Conservation (phyloP, 2,329 filamentous ascomycete genomes). For the Ceratocystis variospora region DNA sequence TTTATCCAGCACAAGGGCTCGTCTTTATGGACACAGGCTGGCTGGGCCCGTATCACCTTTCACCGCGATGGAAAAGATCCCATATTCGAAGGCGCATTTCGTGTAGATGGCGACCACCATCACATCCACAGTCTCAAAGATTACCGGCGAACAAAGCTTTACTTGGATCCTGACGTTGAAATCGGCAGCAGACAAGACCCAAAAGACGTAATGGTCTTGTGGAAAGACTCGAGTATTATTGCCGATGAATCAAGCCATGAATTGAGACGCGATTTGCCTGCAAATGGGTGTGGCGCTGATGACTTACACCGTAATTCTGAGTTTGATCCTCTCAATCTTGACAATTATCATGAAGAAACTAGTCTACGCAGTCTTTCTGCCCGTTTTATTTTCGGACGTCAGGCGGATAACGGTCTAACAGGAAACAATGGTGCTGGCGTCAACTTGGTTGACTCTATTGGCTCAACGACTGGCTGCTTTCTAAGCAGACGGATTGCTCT, state of each 20-base stretch:
- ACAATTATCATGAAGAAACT: background rate
- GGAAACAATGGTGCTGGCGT: constrained; percentile 63
- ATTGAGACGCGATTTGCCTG: constrained; percentile 43
- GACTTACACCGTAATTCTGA: constrained; percentile 65
- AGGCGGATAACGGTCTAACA: constrained; percentile 54
- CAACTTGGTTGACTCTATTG: constrained; percentile 66
- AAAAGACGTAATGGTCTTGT: constrained; percentile 76
- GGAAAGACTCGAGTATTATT: constrained; percentile 75
- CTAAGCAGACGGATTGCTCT: constrained; percentile 81
- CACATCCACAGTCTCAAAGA: constrained; percentile 66
- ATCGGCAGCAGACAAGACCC: constrained; percentile 29
- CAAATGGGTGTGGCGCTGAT: constrained; percentile 54
- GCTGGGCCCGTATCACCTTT: constrained; percentile 75
- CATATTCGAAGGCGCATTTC: constrained; percentile 82
- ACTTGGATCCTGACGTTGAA: constrained; percentile 53
- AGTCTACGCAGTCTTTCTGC: constrained; percentile 42
- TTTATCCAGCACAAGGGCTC: constrained; percentile 51
- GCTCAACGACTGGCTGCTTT: constrained; percentile 71
- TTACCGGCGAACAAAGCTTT: constrained; percentile 59
- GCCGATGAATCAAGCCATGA: constrained; percentile 34
- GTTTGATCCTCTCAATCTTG: constrained; percentile 49
- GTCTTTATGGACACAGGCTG: constrained; percentile 60
- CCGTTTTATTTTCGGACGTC: constrained; percentile 55
- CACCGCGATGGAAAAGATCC: constrained; percentile 62
- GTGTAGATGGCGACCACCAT: constrained; percentile 67